Evolutionary conservation across 2,329 filamentous ascomycete species (phyloP), one percentile per base, ranked within the genome.

Genomic region (Penicillium sp.): DNA sequence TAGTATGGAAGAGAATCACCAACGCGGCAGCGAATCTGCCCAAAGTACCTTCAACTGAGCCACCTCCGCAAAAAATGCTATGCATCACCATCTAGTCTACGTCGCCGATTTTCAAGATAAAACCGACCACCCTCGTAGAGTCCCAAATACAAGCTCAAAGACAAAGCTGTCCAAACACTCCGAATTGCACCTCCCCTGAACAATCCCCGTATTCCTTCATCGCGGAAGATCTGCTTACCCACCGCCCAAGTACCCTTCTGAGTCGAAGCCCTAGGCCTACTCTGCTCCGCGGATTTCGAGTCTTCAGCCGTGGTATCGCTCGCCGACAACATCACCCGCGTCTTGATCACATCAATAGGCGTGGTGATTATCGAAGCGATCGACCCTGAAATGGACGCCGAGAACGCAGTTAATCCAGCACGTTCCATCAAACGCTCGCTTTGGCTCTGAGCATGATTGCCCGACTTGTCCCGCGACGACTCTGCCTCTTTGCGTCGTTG

Each of bases 261-360:
- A 7, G 68, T 61, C 56, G 40, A 39, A 7, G n/a, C 36, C 1
- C 39, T 35, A 69, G 61, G 42, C 24, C 38, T 43, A 27, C 12
- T 4, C 9, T 42, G n/a, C 1, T 12, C 29, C 1, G 5, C 24
- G n/a, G 4, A 5, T 11, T 5, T 12, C 12, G 3, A 4, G 9
- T 35, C 36, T 11, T 9, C 26, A 2, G 18, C 7, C 24, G 37
- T 55, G 64, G 24, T 18, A 24, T 47, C 65, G 11, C 73, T 75
- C 1, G 82, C 82, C 28, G 78, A 76, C 26, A 95, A 74, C 90
- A 95, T 95, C 69, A 95, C 86, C 43, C 88, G 74, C 54, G 90
- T 95, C 74, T 95, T 95, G 25, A 95, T 80, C 8, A 95, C 88
- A 67, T 95, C 90, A 47, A 90, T 82, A 0, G 90, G 90, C 43